phyloP scores from a whole-genome alignment of 306 rosid species.

The Quercus engelmannii region DNA sequence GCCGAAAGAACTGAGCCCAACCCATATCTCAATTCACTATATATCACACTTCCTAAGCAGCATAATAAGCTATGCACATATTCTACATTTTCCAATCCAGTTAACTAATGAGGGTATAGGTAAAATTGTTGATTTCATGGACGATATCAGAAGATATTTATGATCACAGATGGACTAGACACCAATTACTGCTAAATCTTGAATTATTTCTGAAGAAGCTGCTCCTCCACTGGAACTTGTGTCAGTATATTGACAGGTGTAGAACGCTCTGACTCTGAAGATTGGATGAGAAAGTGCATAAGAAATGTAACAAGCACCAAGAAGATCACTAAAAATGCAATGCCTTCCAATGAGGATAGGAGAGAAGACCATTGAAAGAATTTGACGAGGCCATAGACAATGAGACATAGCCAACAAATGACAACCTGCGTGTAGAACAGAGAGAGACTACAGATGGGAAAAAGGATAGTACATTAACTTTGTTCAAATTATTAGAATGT shows the following conservation, averaged over 20 bases:
- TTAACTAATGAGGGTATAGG: not conserved
- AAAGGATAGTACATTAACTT: not conserved
- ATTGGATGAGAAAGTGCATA: conserved; percentile 68
- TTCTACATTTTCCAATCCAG: conserved; percentile 7
- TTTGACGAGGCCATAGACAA: conserved; percentile 31
- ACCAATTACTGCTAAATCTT: not conserved
- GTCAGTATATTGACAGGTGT: conserved; percentile 25
- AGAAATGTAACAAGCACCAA: conserved; percentile 36
- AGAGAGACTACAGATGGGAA: not conserved
- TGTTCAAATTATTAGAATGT: not conserved
- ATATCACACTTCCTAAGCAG: not conserved
- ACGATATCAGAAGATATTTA: not conserved
- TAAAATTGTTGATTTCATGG: not conserved
- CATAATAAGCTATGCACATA: not conserved
- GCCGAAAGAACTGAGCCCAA: too few relatives aligned
- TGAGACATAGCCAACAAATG: conserved; percentile 46
- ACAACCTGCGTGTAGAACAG: conserved; percentile 51
- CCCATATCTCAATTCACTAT: not conserved
- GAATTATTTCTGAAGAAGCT: conserved; percentile 44
- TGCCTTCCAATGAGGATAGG: conserved; percentile 73
- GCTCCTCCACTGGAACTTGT: conserved; percentile 45
- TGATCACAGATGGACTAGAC: not conserved
- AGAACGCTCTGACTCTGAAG: conserved; percentile 56
- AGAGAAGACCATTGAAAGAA: conserved; percentile 47
- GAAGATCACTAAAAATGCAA: conserved; percentile 38